A percentile compares a stretch with the other conserved stretches of the same genome.
phyloP scores from a whole-genome alignment of 2,329 filamentous ascomycete genomes.

The Ophiocordyceps australis region DNA sequence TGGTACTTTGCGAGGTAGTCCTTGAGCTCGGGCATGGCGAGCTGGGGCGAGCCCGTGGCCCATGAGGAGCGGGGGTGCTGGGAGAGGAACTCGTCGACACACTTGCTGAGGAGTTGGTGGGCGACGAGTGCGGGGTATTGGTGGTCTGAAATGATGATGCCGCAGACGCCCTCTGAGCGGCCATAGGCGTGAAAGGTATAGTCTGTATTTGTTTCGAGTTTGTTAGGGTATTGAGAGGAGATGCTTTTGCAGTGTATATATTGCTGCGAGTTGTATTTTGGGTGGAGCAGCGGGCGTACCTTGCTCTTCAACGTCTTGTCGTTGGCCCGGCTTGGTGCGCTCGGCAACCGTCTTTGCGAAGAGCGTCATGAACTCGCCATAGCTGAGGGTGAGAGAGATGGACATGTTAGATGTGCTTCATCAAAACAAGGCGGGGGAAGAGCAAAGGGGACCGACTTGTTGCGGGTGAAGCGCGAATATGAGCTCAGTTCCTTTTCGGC shows the following conservation, averaged over 20 bases:
- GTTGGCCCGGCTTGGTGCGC: conserved; percentile 60
- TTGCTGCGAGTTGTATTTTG: not conserved
- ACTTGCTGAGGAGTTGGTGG: conserved; percentile 71
- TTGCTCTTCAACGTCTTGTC: conserved; percentile 74
- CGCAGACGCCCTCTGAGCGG: conserved; percentile 55
- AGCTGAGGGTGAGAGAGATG: conserved; percentile 12
- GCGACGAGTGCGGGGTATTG: conserved; percentile 64
- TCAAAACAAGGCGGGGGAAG: conserved; percentile 3
- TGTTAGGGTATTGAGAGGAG: not conserved
- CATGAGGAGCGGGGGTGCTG: conserved; percentile 56
- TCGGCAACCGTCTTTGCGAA: conserved; percentile 81
- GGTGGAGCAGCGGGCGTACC: conserved; percentile 19
- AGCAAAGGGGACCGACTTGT: conserved; percentile 30
- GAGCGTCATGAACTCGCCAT: conserved; percentile 58
- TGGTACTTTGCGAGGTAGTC: conserved; percentile 62
- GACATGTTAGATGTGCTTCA: no score
- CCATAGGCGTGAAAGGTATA: conserved; percentile 67
- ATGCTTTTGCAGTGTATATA: no score
- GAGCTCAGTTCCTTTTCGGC: conserved; percentile 60
- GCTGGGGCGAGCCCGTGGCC: conserved; percentile 30
- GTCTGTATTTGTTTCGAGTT: conserved; percentile 16
- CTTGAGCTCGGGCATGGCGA: conserved; percentile 56
- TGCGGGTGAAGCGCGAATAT: conserved; percentile 65
- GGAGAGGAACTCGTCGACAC: conserved; percentile 71
- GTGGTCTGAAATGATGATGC: conserved; percentile 61